phyloP scores from a whole-genome alignment of 805 yeast species.

The Candida vaughaniae region DNA sequence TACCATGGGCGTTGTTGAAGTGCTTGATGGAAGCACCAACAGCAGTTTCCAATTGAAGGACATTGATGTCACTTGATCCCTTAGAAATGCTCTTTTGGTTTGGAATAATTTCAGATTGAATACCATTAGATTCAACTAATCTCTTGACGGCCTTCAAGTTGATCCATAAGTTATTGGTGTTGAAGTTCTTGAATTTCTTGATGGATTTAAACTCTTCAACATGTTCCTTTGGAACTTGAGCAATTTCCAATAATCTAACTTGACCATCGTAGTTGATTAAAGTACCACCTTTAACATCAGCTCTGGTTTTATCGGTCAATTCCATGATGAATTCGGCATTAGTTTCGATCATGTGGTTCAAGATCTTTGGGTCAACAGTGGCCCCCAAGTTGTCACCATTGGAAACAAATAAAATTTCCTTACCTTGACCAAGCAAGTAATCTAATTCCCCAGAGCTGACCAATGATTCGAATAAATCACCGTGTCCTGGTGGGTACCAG shows the following conservation, averaged over 20 bases:
- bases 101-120: conserved; percentile 93
- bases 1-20: conserved; percentile 93
- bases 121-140: conserved; percentile 77
- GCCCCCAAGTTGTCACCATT: conserved; percentile 99
- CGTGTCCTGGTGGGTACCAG: conserved; percentile 99
- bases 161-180: conserved; percentile 98
- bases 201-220: conserved; percentile 97
- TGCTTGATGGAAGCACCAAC: conserved; percentile 99
- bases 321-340: conserved; percentile 97
- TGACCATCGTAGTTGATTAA: conserved; percentile 93
- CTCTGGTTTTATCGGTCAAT: conserved; percentile 97
- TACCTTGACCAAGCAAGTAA: conserved; percentile 84
- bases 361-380: conserved; percentile 87
- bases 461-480: conserved; percentile 91
- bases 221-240: conserved; percentile 98
- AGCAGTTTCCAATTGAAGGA: conserved; percentile 95
- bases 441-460: conserved; percentile 91
- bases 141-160: conserved; percentile 92
- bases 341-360: conserved; percentile 89
- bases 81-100: conserved; percentile 79
- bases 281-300: conserved; percentile 99
- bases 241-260: conserved; percentile 92
- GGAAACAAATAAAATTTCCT: conserved; percentile 92
- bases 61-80: conserved; percentile 78
- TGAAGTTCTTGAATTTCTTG: conserved; percentile 96